Conservation (phyloP, 2,329 filamentous ascomycete species). For the Penicillium crustosum region DNA sequence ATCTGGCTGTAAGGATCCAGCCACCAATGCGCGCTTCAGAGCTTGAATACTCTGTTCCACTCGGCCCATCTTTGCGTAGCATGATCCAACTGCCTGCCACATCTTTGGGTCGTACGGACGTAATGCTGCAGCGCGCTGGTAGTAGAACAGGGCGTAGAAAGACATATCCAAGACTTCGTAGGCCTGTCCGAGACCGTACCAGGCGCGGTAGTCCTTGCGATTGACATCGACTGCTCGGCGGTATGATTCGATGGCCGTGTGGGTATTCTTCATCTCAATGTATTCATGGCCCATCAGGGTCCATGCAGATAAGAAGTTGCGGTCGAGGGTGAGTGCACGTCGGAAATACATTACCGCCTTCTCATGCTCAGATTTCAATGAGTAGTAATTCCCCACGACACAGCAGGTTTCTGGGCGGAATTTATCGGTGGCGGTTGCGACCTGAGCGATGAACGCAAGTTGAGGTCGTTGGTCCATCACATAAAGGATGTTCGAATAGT, state of each 20-base stretch:
- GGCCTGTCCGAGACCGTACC: constrained; percentile 95
- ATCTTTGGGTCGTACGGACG: constrained; percentile 97
- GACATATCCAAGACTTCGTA: constrained; percentile 99
- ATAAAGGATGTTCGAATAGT: constrained; percentile 97
- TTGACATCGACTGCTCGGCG: constrained; percentile 94
- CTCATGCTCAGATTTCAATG: constrained; percentile 88
- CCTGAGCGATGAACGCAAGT: constrained; percentile 85
- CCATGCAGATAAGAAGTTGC: constrained; percentile 91
- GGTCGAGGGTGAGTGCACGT: constrained; percentile 83
- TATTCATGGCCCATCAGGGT: constrained; percentile 99
- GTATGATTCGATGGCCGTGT: constrained; percentile 96
- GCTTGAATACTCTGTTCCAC: constrained; percentile 91
- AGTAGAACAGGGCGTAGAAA: constrained; percentile 95
- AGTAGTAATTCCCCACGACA: constrained; percentile 97
- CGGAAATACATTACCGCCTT: constrained; percentile 98
- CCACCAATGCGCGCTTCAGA: constrained; percentile 85
- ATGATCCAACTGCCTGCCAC: constrained; percentile 95
- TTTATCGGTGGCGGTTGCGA: constrained; percentile 88
- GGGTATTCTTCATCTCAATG: constrained; percentile 96
- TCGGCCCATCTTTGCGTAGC: constrained; percentile 84
- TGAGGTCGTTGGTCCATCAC: constrained; percentile 86
- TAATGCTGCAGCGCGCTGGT: constrained; percentile 88
- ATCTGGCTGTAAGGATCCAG: constrained; percentile 74
- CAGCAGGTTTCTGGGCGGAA: constrained; percentile 97
- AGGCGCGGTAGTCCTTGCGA: constrained; percentile 91